These are phyloP conservation scores for Ceratocystis eucalypticola DNA, from an alignment of 2,329 filamentous ascomycete genomes.

Conservation along the genomic window DNA sequence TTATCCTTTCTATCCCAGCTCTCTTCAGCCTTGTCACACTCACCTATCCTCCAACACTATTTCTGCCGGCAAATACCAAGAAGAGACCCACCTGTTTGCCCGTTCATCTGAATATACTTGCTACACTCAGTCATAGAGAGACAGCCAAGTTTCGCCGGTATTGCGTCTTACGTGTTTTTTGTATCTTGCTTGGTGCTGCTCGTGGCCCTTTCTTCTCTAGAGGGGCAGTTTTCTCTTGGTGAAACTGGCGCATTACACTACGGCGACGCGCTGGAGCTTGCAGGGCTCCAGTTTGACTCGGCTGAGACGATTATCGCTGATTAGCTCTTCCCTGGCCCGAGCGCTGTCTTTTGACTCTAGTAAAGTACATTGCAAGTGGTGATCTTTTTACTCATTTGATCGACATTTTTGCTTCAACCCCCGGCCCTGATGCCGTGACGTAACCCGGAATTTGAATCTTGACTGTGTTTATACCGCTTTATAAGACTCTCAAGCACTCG, in stretches of 20 bases:
- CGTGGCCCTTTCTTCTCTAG: constrained; percentile 1
- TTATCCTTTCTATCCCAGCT: neutral
- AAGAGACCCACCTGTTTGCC: neutral
- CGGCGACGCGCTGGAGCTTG: constrained; percentile 16
- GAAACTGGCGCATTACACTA: constrained; percentile 15
- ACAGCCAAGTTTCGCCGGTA: no score
- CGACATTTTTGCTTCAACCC: neutral
- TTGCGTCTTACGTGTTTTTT: no score
- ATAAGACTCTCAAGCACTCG: neutral
- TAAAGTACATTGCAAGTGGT: no score
- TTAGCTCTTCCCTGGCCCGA: neutral
- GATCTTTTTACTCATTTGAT: neutral
- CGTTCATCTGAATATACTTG: neutral
- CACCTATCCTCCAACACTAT: neutral
- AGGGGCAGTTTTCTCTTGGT: neutral
- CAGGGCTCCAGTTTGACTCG: constrained; percentile 13
- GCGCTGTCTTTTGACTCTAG: neutral
- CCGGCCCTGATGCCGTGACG: neutral
- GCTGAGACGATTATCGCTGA: neutral
- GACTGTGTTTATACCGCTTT: neutral
- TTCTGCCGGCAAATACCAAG: neutral
- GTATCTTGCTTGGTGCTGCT: neutral
- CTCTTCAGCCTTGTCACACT: constrained; percentile 3
- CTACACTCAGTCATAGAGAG: no score
- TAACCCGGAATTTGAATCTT: neutral